phyloP scores from a whole-genome alignment of 148 eudicot genomes.

The Rhododendron williamsianum region DNA sequence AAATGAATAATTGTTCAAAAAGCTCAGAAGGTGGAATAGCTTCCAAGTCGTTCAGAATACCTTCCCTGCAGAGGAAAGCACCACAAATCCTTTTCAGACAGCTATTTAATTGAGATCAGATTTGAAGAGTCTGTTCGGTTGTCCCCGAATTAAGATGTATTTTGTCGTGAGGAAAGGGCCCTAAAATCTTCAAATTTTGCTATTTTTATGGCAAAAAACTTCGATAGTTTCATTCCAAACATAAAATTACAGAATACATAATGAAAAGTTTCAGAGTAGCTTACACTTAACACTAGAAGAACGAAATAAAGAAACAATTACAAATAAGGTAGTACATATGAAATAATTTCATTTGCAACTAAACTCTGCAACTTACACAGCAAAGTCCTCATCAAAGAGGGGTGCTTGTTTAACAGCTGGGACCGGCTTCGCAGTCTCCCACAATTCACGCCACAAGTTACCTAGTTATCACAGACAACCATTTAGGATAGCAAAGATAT shows the following conservation, averaged over 20 bases:
- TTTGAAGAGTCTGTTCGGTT: not conserved
- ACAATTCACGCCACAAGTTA: constrained; percentile 94
- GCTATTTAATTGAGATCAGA: not conserved
- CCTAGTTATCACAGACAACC: constrained; percentile 39
- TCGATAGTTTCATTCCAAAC: not conserved
- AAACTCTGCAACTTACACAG: constrained; percentile 56
- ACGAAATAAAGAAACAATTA: not conserved
- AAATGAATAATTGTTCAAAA: constrained; percentile 71
- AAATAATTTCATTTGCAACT: not conserved
- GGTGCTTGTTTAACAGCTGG: constrained; percentile 94
- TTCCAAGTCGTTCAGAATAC: constrained; percentile 58
- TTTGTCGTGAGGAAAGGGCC: not conserved
- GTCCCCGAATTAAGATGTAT: not conserved
- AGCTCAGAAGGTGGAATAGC: constrained; percentile 66
- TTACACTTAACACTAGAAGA: not conserved
- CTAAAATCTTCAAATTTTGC: not conserved
- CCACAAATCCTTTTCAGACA: constrained; percentile 16
- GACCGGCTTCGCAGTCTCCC: constrained; percentile 90
- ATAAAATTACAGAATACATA: not conserved
- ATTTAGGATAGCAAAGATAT: constrained; percentile 6
- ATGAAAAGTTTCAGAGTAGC: not conserved
- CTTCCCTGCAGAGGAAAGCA: constrained; percentile 57
- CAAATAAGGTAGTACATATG: not conserved
- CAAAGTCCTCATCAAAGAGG: constrained; percentile 84
- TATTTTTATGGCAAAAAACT: not conserved